Evolutionary conservation across 2,329 filamentous ascomycete genomes (phyloP).

Genomic region (Tolypocladium paradoxum): DNA sequence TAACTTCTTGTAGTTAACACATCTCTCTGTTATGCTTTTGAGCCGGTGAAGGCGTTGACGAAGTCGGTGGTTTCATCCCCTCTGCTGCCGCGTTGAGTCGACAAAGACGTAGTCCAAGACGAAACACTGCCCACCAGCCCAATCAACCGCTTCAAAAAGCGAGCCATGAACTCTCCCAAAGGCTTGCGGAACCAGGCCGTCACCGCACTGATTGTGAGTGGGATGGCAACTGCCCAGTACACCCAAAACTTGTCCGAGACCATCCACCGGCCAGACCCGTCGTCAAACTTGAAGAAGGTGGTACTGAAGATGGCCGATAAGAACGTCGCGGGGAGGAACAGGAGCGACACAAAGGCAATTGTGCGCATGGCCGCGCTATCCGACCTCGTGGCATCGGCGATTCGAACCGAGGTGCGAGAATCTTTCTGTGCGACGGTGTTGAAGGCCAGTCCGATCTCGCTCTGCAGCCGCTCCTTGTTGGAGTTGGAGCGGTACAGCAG

Average conservation of each 20-base stretch:
- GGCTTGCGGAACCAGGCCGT: conserved; percentile 8
- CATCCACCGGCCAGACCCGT: conserved; percentile 12
- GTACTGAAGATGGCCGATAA: conserved; percentile 36
- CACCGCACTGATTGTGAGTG: conserved; percentile 13
- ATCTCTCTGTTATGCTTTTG: too few species aligned
- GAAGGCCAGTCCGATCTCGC: conserved; percentile 44
- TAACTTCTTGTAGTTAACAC: too few species aligned
- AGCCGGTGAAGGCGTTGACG: too few species aligned
- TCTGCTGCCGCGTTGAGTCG: too few species aligned
- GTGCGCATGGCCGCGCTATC: conserved; percentile 43
- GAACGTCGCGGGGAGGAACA: conserved; percentile 41
- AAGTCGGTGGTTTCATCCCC: too few species aligned
- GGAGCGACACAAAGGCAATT: conserved; percentile 35
- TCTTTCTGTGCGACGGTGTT: conserved; percentile 32
- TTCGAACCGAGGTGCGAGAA: conserved; percentile 23
- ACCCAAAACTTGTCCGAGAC: conserved; percentile 24
- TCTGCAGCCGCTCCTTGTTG: conserved; percentile 34
- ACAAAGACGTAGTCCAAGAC: too few species aligned
- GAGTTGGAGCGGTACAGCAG: conserved; percentile 24
- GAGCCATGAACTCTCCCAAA: background rate
- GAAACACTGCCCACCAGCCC: background rate
- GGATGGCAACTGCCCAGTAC: conserved; percentile 21
- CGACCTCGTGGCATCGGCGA: conserved; percentile 25
- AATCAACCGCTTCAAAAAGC: background rate
- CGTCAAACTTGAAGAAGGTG: conserved; percentile 27